Evolutionary conservation across 2,329 filamentous ascomycete species (phyloP).

Genomic region (Ambrosiella beaveri): DNA sequence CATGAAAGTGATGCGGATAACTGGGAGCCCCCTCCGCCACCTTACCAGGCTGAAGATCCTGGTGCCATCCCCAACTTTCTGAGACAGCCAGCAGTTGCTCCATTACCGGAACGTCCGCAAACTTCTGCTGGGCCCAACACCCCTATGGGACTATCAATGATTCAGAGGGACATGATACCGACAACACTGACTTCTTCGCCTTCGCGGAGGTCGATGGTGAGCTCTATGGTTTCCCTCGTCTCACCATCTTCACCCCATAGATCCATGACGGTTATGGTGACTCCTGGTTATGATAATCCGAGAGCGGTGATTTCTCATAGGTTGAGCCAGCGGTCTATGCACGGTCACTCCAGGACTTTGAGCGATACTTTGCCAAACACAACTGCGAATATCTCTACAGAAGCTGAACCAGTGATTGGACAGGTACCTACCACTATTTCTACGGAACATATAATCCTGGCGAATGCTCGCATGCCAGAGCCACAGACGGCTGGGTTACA

Average conservation of each 20-base stretch:
- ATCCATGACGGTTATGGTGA: neutral
- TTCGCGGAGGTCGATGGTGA: neutral
- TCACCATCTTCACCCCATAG: slow-evolving; percentile 4
- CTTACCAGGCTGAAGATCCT: slow-evolving; percentile 52
- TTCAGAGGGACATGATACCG: neutral
- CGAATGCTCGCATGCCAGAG: too few relatives aligned
- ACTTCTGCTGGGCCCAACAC: neutral
- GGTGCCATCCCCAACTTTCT: slow-evolving; percentile 38
- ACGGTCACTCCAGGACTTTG: neutral
- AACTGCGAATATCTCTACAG: neutral
- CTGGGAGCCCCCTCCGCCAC: slow-evolving; percentile 73
- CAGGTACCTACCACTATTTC: too few relatives aligned
- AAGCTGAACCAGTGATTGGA: too few relatives aligned
- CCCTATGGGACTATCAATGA: neutral
- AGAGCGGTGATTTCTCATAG: neutral
- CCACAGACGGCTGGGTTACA: too few relatives aligned
- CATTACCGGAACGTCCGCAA: slow-evolving; percentile 15
- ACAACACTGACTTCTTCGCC: neutral
- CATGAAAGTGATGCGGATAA: slow-evolving; percentile 80
- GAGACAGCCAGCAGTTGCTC: slow-evolving; percentile 29
- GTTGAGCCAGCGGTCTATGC: neutral
- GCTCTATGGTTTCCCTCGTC: neutral
- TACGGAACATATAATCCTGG: too few relatives aligned
- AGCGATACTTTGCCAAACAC: neutral
- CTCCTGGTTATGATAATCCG: neutral